A percentile compares a stretch with the other conserved stretches of the same genome.
Evolutionary conservation across 768 basidiomycete species (phyloP).

Genomic region (Russula olivacea): DNA sequence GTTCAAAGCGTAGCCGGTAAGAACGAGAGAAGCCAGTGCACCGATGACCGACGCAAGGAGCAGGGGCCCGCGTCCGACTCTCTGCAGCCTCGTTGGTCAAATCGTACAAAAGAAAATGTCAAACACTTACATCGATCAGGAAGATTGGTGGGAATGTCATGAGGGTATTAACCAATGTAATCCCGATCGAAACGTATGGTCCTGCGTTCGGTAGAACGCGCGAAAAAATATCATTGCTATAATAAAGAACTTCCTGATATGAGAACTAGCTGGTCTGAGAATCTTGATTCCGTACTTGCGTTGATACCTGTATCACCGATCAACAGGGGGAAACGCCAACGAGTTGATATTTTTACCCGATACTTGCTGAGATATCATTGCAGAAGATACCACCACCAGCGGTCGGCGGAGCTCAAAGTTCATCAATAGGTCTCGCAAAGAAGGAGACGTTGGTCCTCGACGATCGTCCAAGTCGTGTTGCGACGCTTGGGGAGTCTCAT

Average conservation of each 20-base stretch:
- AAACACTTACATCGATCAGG: conserved; percentile 66
- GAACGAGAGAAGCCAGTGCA: conserved; percentile 56
- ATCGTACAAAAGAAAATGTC: neutral
- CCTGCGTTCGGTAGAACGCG: conserved; percentile 74
- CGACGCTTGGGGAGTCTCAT: conserved; percentile 27
- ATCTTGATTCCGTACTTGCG: conserved; percentile 41
- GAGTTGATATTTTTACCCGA: conserved; percentile 42
- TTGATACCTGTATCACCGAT: conserved; percentile 53
- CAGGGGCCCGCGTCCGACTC: conserved; percentile 65
- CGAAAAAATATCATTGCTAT: conserved; percentile 82
- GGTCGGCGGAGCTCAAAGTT: conserved; percentile 53
- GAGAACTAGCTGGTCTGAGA: neutral
- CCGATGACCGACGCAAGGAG: conserved; percentile 62
- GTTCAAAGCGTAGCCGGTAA: conserved; percentile 68
- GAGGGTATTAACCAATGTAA: conserved; percentile 75
- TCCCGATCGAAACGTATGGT: conserved; percentile 76
- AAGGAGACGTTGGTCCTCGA: conserved; percentile 33
- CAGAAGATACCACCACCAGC: conserved; percentile 58
- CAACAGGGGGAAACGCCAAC: neutral
- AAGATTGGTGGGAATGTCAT: conserved; percentile 85
- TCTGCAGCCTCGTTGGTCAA: conserved; percentile 36
- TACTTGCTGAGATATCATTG: conserved; percentile 73
- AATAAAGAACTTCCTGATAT: conserved; percentile 64
- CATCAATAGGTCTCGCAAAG: conserved; percentile 47
- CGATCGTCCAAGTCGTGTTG: conserved; percentile 30